Evolutionary conservation across 306 rosid species (phyloP), one percentile per base, ranked within the genome.

Genomic region (Carpinus viminea): DNA sequence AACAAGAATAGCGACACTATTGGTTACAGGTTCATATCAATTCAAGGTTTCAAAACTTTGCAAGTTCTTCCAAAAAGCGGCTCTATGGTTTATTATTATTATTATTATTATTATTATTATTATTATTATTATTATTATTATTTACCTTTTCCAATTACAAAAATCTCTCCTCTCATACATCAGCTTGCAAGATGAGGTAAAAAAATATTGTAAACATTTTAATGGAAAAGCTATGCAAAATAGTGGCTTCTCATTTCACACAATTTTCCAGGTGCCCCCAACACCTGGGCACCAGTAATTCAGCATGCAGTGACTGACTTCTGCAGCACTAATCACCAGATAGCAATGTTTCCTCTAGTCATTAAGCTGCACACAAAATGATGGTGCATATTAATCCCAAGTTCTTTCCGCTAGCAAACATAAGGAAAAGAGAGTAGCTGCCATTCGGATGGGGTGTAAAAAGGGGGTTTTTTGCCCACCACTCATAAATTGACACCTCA

Each of bases 301-400:
- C n/a, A 76, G 75, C 61, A 72, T 36, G 75, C 76, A 3, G 88
- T n/a, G n/a, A n/a, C n/a, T 91, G 13, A 89, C 81, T 87, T 92
- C 36, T 68, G 73, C 28, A 94, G 78, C 62, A 89, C 83, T 0
- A 91, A 93, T 76, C 97, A 96, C 85, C 84, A 93, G 86, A 66
- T 82, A 97, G 80, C 88, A 93, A 57, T 74, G 85, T 80, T 70
- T 90, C 82, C 65, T 78, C 52, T 78, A 89, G 34, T 83, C 70
- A 75, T 79, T 83, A 21, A 91, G 80, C 98, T 94, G 81, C 46
- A 51, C 0, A 15, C 53, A 7, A 69, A 73, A 12, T 38, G 0
- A 34, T 0, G 21, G 17, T 21, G n/a, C 8, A 71, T n/a, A 73
- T 0, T 5, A 66, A 51, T 18, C 59, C 4, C 53, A 3, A 8